These are phyloP conservation scores for Eucalyptus brandiana DNA, from an alignment of 345 rosid species.

Conservation along the genomic window DNA sequence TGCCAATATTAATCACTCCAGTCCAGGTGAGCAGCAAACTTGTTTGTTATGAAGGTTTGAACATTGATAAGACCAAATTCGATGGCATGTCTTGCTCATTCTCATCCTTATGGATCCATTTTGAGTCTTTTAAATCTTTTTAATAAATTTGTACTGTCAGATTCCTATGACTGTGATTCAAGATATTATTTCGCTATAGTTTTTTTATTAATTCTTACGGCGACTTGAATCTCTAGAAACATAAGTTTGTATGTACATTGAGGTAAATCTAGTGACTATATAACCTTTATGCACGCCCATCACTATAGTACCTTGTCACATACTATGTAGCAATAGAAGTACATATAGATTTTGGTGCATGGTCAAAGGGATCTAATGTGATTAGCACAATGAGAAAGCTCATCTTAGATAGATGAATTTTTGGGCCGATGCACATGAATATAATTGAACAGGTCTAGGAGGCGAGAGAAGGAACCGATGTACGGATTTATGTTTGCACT, in stretches of 20 bases:
- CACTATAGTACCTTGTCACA: background rate
- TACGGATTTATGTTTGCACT: background rate
- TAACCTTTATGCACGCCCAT: background rate
- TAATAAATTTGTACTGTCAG: fast-evolving
- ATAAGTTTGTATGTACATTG: background rate
- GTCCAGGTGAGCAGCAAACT: background rate
- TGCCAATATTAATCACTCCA: background rate
- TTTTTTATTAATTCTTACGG: background rate
- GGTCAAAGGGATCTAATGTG: background rate
- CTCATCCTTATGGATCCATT: background rate
- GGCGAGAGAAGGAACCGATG: background rate
- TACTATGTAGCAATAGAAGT: background rate
- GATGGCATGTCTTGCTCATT: background rate
- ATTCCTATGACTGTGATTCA: fast-evolving
- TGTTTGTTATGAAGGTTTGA: background rate
- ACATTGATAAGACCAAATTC: background rate
- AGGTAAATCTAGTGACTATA: background rate
- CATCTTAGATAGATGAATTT: background rate
- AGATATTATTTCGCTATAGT: fast-evolving
- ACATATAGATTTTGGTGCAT: background rate
- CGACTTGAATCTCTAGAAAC: fast-evolving
- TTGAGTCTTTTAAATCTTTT: background rate
- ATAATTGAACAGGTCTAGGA: background rate
- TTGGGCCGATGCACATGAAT: background rate
- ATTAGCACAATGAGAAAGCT: background rate